Conservation (phyloP, 495 filamentous ascomycete genomes). For the Penicillium egyptiacum region DNA sequence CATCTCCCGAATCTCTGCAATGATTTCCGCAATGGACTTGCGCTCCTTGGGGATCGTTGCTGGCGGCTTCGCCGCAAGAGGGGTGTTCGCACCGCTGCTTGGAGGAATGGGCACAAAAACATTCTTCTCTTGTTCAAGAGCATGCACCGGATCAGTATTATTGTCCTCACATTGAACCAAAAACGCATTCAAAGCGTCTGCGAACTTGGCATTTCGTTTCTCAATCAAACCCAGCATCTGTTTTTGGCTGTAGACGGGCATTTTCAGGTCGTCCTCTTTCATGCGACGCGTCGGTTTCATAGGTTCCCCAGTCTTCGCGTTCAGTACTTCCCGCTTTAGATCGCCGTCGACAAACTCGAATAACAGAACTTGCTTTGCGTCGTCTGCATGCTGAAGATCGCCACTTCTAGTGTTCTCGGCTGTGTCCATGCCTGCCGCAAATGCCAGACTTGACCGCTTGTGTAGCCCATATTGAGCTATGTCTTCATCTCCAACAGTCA, state of each 20-base stretch:
- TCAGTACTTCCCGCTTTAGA: slow-evolving; percentile 73
- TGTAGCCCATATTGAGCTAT: slow-evolving; percentile 24
- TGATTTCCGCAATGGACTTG: slow-evolving; percentile 79
- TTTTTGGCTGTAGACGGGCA: slow-evolving; percentile 91
- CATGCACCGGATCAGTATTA: slow-evolving; percentile 64
- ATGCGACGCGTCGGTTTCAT: slow-evolving; percentile 61
- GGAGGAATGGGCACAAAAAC: slow-evolving; percentile 49
- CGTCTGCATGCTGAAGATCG: slow-evolving; percentile 32
- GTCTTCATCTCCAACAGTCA: slow-evolving; percentile 62
- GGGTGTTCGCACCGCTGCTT: slow-evolving; percentile 52
- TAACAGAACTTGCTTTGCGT: slow-evolving; percentile 65
- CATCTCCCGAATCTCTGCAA: slow-evolving; percentile 75
- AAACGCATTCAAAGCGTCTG: slow-evolving; percentile 72
- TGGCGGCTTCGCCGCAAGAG: slow-evolving; percentile 47
- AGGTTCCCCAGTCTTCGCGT: slow-evolving; percentile 69
- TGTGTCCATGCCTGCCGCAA: slow-evolving; percentile 25
- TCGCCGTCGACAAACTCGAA: slow-evolving; percentile 95
- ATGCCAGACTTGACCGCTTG: slow-evolving; percentile 23
- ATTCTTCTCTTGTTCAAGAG: slow-evolving; percentile 51
- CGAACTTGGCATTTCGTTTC: slow-evolving; percentile 86
- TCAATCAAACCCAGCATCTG: slow-evolving; percentile 89
- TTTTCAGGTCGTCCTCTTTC: slow-evolving; percentile 78
- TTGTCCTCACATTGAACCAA: slow-evolving; percentile 69
- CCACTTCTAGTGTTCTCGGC: slow-evolving; percentile 32
- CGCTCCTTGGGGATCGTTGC: slow-evolving; percentile 77